A percentile compares a stretch with the other conserved stretches of the same genome.
phyloP scores from a whole-genome alignment of 345 rosid species.

The Cardamine occulta region DNA sequence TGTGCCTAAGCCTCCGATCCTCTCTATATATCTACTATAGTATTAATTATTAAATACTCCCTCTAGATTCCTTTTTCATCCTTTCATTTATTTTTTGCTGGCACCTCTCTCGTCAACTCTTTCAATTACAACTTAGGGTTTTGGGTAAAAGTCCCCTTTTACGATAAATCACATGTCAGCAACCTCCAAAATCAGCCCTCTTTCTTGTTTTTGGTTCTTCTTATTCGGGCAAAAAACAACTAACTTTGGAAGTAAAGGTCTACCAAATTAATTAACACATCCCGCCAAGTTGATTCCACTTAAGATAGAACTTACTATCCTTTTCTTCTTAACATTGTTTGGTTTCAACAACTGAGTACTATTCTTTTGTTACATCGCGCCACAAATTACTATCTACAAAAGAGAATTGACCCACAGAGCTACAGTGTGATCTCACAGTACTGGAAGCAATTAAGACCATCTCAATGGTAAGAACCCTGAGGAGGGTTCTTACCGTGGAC shows the following conservation, averaged over 20 bases:
- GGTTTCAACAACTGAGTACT: constrained; percentile 14
- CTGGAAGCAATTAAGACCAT: not conserved
- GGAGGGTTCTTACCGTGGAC: too few relatives aligned
- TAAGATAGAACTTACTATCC: not conserved
- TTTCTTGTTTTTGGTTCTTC: not conserved
- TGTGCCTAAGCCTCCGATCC: constrained; percentile 3
- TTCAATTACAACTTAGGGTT: constrained; percentile 7
- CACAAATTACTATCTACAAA: constrained; percentile 27
- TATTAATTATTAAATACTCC: constrained; percentile 11
- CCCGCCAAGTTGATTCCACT: not conserved
- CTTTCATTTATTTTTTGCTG: constrained; percentile 9
- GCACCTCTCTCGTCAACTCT: constrained; percentile 17
- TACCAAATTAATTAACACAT: constrained; percentile 10
- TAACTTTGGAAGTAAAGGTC: constrained; percentile 23
- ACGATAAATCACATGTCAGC: constrained; percentile 21
- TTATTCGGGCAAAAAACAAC: constrained; percentile 14
- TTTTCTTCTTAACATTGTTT: not conserved
- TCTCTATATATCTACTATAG: not conserved
- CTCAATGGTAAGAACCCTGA: too few relatives aligned
- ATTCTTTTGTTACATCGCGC: constrained; percentile 23
- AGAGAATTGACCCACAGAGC: constrained; percentile 23
- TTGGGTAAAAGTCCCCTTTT: constrained; percentile 6
- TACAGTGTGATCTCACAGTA: constrained; percentile 6
- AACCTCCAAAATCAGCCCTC: constrained; percentile 19
- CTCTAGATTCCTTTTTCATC: constrained; percentile 25